Evolutionary conservation across 805 yeast species (phyloP).

Genomic region (Clavispora fructus): DNA sequence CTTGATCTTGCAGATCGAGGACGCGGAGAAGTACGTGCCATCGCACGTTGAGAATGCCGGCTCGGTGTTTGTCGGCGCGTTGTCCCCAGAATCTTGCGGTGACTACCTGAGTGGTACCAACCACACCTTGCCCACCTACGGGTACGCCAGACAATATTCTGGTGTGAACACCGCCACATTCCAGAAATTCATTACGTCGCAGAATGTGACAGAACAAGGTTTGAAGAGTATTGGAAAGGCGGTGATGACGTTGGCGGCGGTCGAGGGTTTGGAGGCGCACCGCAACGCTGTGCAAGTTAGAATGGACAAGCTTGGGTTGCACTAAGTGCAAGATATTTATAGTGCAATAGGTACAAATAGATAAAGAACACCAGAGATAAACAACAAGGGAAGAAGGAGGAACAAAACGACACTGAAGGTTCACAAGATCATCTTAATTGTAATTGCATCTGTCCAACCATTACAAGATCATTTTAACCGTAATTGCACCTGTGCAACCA

Average conservation of each 20-base stretch:
- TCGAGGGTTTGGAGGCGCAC: slow-evolving; percentile 96
- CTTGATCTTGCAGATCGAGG: slow-evolving; percentile 80
- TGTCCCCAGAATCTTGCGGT: slow-evolving; percentile 97
- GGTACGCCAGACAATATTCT: slow-evolving; percentile 94
- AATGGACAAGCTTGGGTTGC: slow-evolving; percentile 72
- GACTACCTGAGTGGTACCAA: slow-evolving; percentile 98
- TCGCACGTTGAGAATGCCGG: slow-evolving; percentile 86
- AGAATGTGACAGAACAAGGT: slow-evolving; percentile 83
- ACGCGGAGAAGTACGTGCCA: slow-evolving; percentile 69
- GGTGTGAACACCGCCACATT: slow-evolving; percentile 96
- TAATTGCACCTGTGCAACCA: neutral
- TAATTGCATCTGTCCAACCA: neutral
- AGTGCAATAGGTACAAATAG: too few relatives aligned
- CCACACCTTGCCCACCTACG: slow-evolving; percentile 97
- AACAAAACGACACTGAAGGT: too few relatives aligned
- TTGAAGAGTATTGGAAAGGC: slow-evolving; percentile 88
- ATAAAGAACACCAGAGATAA: too few relatives aligned
- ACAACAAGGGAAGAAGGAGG: too few relatives aligned
- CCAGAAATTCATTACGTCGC: slow-evolving; percentile 93
- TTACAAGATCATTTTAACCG: too few relatives aligned
- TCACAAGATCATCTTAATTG: too few relatives aligned
- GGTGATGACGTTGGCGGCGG: slow-evolving; percentile 91
- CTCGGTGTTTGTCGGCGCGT: slow-evolving; percentile 91
- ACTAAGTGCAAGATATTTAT: neutral
- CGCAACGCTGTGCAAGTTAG: slow-evolving; percentile 94